phyloP scores from a whole-genome alignment of 805 yeast genomes.

The Kurtzmaniella fragi region DNA sequence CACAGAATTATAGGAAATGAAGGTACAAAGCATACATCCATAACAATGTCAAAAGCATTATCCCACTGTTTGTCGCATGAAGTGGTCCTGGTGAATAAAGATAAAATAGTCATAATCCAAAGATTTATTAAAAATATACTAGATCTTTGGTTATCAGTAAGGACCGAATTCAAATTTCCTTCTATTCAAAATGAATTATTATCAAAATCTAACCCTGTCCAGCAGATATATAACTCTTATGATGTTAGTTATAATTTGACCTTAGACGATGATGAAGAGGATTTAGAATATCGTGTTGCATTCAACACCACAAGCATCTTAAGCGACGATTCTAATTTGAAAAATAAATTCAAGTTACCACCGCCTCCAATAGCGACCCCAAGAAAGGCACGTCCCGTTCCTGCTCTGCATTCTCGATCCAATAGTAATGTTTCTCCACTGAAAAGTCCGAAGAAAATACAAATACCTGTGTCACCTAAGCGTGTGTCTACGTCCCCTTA shows the following conservation, averaged over 20 bases:
- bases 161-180: conserved; percentile 6
- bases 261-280: conserved; percentile 17
- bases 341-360: conserved; percentile 4
- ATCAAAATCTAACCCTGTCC: conserved; percentile 5
- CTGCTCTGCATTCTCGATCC: not conserved
- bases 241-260: conserved; percentile 30
- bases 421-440: conserved; percentile 3
- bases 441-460: conserved; percentile 4
- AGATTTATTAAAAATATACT: conserved; percentile 51
- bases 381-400: not conserved
- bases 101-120: conserved; percentile 45
- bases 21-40: conserved; percentile 39
- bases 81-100: conserved; percentile 34
- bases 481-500: conserved; percentile 2
- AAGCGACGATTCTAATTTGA: conserved; percentile 6
- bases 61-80: conserved; percentile 56
- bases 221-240: conserved; percentile 15
- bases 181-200: conserved; percentile 11
- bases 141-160: conserved; percentile 42
- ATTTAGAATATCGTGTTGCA: conserved; percentile 9
- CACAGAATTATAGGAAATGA: conserved; percentile 31
- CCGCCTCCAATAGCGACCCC: not conserved
- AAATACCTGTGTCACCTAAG: conserved; percentile 5
- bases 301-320: conserved; percentile 13
- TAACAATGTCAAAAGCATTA: conserved; percentile 41